Conservation (phyloP, 495 filamentous ascomycete species). For the Paragyromitra xinjiangensis region DNA sequence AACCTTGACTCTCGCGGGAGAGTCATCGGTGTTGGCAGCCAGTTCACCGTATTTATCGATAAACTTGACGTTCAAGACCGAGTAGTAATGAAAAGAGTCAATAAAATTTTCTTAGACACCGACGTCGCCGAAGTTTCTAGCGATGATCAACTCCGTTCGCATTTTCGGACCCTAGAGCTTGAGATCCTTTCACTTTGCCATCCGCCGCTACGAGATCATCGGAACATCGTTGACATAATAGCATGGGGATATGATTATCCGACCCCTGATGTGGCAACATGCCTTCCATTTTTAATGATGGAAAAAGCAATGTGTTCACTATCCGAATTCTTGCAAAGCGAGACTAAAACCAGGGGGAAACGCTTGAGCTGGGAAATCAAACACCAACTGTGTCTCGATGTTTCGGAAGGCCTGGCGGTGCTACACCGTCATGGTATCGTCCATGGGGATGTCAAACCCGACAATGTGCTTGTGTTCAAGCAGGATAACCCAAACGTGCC, state of each 20-base stretch:
- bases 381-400: conserved; percentile 53
- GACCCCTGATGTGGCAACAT: conserved; percentile 7
- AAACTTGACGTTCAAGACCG: background rate
- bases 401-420: conserved; percentile 58
- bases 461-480: conserved; percentile 59
- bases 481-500: conserved; percentile 45
- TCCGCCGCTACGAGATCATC: conserved; percentile 35
- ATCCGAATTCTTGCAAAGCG: conserved; percentile 32
- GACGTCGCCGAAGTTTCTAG: conserved; percentile 8
- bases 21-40: conserved; percentile 19
- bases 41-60: conserved; percentile 32
- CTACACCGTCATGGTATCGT: conserved; percentile 59
- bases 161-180: conserved; percentile 32
- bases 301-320: conserved; percentile 22
- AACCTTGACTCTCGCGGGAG: conserved; percentile 13
- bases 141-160: background rate
- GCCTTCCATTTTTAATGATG: conserved; percentile 27
- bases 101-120: conserved; percentile 13
- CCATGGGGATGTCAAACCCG: conserved; percentile 61
- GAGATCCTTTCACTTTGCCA: conserved; percentile 34
- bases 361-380: conserved; percentile 10
- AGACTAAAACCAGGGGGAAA: conserved; percentile 32
- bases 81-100: conserved; percentile 28
- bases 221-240: conserved; percentile 36
- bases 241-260: conserved; percentile 37